A percentile compares a stretch with the other conserved stretches of the same genome.
These are phyloP conservation scores for Galerina sulciceps DNA, from an alignment of 768 basidiomycete species.

Conservation along the genomic window DNA sequence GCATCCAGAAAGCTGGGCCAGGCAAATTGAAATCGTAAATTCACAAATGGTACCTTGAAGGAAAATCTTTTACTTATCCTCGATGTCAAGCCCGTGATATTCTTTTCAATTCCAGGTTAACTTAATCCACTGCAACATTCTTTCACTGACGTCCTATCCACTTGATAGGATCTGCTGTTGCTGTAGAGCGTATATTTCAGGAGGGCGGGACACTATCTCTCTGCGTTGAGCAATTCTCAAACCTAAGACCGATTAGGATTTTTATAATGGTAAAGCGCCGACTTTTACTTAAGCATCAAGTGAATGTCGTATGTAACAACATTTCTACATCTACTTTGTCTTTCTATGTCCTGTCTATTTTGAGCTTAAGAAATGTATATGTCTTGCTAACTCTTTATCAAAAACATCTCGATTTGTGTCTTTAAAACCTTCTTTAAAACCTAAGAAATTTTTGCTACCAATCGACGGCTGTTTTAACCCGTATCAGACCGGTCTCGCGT, in stretches of 20 bases:
- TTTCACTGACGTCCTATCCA: not conserved
- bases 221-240: constrained; percentile 32
- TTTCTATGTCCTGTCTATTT: too few species aligned
- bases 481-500: too few species aligned
- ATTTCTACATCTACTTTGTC: not conserved
- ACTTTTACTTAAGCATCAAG: not conserved
- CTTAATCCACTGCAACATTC: not conserved
- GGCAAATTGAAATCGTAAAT: constrained; percentile 5
- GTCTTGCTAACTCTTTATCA: too few species aligned
- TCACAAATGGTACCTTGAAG: not conserved
- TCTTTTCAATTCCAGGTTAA: constrained; percentile 33
- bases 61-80: constrained; percentile 29
- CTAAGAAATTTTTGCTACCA: too few species aligned
- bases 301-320: not conserved
- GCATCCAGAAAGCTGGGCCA: constrained; percentile 15
- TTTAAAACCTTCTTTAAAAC: too few species aligned
- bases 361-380: too few species aligned
- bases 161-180: constrained; percentile 34
- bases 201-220: constrained; percentile 36
- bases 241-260: constrained; percentile 28
- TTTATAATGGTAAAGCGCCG: constrained; percentile 33
- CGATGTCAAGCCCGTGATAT: constrained; percentile 33
- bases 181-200: constrained; percentile 35
- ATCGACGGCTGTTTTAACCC: too few species aligned
- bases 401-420: too few species aligned